A percentile compares a stretch with the other conserved stretches of the same genome.
Conservation (phyloP, 345 rosid genomes). For the Hypericum perforatum region DNA sequence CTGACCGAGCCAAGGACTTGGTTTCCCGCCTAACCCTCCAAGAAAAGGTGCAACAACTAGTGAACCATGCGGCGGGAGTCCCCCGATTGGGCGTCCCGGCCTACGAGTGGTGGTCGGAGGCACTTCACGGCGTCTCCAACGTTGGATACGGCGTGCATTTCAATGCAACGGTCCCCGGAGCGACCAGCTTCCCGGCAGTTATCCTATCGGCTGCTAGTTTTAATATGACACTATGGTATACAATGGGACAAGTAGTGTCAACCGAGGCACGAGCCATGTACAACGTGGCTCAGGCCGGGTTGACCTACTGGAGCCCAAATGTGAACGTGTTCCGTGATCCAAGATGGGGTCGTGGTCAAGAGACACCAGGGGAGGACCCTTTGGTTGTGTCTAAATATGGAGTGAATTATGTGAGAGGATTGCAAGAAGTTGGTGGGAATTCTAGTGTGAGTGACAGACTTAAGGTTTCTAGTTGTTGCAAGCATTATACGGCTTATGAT, state of each 20-base stretch:
- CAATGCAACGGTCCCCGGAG: slow-evolving; percentile 4
- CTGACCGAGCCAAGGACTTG: slow-evolving; percentile 39
- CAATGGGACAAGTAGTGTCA: neutral
- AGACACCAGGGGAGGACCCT: slow-evolving; percentile 93
- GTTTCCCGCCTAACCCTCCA: slow-evolving; percentile 35
- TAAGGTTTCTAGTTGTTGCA: slow-evolving; percentile 77
- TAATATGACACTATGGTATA: neutral
- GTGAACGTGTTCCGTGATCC: slow-evolving; percentile 76
- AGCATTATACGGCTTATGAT: slow-evolving; percentile 88
- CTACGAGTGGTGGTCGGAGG: slow-evolving; percentile 5
- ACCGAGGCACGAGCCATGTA: slow-evolving; percentile 4
- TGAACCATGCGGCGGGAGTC: slow-evolving; percentile 3
- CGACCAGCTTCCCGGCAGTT: slow-evolving; percentile 1
- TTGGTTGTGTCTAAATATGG: slow-evolving; percentile 64
- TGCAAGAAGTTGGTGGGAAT: slow-evolving; percentile 47
- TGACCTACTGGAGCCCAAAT: slow-evolving; percentile 29
- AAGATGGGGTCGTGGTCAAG: slow-evolving; percentile 86
- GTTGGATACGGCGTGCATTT: slow-evolving; percentile 1
- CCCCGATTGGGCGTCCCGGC: neutral
- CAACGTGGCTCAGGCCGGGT: slow-evolving; percentile 3
- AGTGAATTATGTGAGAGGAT: slow-evolving; percentile 63
- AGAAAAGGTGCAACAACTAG: slow-evolving; percentile 34
- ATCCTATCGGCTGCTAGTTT: neutral
- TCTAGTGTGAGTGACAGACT: slow-evolving; percentile 20
- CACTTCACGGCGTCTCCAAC: slow-evolving; percentile 1